Percentiles rank a stretch among this genome's conserved stretches.
These are phyloP conservation scores for Mortierella sp. DNA, from an alignment of 371 early-diverging fungal species.

Conservation along the genomic window DNA sequence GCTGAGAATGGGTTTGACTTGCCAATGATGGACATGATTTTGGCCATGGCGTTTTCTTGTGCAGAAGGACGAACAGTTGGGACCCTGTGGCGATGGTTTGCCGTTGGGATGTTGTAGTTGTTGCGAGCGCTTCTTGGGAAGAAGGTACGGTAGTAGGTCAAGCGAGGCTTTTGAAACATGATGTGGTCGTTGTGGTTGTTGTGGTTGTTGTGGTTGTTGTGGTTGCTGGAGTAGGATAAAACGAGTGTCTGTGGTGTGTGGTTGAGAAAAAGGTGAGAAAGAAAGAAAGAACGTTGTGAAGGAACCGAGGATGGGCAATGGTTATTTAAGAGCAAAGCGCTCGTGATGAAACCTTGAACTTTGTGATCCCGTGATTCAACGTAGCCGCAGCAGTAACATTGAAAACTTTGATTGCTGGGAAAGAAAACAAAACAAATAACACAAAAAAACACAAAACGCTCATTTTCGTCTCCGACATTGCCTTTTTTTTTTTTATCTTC, in stretches of 20 bases:
- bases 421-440: constrained; percentile 8
- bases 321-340: too few species aligned
- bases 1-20: constrained; percentile 22
- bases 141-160: constrained; percentile 58
- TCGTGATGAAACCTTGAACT: background rate
- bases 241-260: background rate
- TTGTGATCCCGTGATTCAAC: background rate
- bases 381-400: constrained; percentile 4
- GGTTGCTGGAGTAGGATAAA: background rate
- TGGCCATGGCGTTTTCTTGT: constrained; percentile 55
- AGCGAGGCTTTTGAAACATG: constrained; percentile 53
- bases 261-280: constrained; percentile 2
- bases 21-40: constrained; percentile 50
- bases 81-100: constrained; percentile 46
- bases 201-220: constrained; percentile 1
- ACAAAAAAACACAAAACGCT: constrained; percentile 3
- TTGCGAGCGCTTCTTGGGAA: constrained; percentile 48
- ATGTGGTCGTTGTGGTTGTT: background rate
- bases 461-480: background rate
- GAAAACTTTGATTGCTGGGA: background rate
- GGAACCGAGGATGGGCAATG: too few species aligned
- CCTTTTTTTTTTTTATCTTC: background rate
- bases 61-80: constrained; percentile 35
- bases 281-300: background rate
- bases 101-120: constrained; percentile 56